Conservation (phyloP, 1,284 basidiomycete species). For the Ceratobasidium sp. region DNA sequence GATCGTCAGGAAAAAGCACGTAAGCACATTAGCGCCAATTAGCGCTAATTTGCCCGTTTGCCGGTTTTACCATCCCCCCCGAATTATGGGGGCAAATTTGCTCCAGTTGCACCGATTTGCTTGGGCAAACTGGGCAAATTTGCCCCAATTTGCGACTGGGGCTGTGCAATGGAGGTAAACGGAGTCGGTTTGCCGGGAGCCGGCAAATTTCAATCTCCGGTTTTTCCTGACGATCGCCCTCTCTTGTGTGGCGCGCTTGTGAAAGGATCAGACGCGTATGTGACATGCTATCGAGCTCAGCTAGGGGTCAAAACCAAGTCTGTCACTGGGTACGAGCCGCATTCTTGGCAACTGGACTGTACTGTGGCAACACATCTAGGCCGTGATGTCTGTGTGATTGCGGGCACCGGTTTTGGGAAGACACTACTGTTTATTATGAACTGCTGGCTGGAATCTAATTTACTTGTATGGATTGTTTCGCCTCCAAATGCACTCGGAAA, state of each 20-base stretch:
- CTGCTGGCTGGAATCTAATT: neutral
- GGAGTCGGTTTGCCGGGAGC: no score
- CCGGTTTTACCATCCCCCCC: no score
- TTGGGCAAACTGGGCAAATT: no score
- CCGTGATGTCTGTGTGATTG: conserved; percentile 4
- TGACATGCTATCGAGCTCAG: neutral
- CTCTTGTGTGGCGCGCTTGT: neutral
- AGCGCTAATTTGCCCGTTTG: no score
- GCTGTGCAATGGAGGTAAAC: no score
- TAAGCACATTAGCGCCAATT: no score
- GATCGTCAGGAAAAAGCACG: no score
- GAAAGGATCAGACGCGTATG: neutral
- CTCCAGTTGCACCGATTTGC: no score
- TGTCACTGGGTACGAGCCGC: neutral
- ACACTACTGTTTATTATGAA: conserved; percentile 12
- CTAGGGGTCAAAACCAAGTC: neutral
- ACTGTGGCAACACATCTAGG: conserved; percentile 6
- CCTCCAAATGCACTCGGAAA: conserved; percentile 12
- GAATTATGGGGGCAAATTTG: no score
- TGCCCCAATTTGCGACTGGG: no score
- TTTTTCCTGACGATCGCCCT: no score
- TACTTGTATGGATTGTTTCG: conserved; percentile 4
- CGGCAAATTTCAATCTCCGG: no score
- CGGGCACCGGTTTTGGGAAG: conserved; percentile 36
- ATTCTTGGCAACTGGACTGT: conserved; percentile 14